Evolutionary conservation across 1,284 basidiomycete genomes (phyloP), one percentile per base, ranked within the genome.

Genomic region (Papiliotrema laurentii): DNA sequence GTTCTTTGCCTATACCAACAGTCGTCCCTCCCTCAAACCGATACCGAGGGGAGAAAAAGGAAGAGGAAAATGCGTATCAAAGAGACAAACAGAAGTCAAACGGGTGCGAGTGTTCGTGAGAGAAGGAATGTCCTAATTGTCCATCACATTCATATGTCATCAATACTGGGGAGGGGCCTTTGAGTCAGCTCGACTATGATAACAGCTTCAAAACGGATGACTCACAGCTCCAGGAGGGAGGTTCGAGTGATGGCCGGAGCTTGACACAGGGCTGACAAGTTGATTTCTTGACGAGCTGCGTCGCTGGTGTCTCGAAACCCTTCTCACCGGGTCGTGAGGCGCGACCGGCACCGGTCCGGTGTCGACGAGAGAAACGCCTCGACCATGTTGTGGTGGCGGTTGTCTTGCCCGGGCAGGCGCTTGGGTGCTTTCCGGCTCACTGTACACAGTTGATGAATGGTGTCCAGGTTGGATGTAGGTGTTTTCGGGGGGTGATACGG

Each of bases 301-400:
- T 35, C 64, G 55, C 33, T 63, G 58, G 47, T 66, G 62, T 31
- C 62, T 47, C 6, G 63, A 64, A 4, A 68, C 67, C 24, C 68
- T 50, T 51, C 69, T 56, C n/a, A 72, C 69, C 13, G 69, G 65
- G 47, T 70, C 64, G 35, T 62, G 59, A 4, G 87, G 83, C 5
- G 83, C 81, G 24, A 80, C 80, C 26, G 80, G 80, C 2, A 90
- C 86, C 41, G 86, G 87, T 14, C 89, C 89, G 56, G 80, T 77
- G 61, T 92, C 89, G 42, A 81, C 80, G 50, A 92, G 70, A 45
- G 83, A 83, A 28, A 92, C 78, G 27, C 89, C 88, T 18, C 85
- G 78, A 11, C 66, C 73, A 37, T 64, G 62, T 39, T 46, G 49
- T 11, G 35, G 35, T 16, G 18, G 34, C 28, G 54, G 40, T 28